phyloP scores from a whole-genome alignment of 176 grass and related monocot genomes.

The Guadua angustifolia region DNA sequence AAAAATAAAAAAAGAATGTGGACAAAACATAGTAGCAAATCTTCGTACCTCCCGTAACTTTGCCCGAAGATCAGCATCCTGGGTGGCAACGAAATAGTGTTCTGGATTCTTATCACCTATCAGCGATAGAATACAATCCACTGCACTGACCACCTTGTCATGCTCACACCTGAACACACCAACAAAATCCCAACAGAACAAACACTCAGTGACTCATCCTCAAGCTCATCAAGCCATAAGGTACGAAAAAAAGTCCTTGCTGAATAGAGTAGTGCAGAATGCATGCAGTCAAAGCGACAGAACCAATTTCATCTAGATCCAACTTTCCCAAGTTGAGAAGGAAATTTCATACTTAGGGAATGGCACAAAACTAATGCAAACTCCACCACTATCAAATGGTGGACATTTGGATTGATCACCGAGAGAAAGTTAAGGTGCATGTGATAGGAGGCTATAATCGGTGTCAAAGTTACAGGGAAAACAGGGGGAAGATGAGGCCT shows the following conservation, averaged over 20 bases:
- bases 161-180: constrained; percentile 68
- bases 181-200: constrained; percentile 19
- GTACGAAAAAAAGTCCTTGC: neutral
- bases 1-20: neutral
- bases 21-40: neutral
- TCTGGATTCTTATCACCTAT: constrained; percentile 68
- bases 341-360: too few relatives aligned
- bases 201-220: neutral
- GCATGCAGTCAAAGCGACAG: neutral
- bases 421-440: too few relatives aligned
- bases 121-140: constrained; percentile 63
- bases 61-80: constrained; percentile 64
- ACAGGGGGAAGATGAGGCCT: neutral
- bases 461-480: neutral
- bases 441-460: too few relatives aligned
- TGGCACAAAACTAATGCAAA: too few relatives aligned
- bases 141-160: constrained; percentile 71
- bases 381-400: too few relatives aligned
- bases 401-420: too few relatives aligned
- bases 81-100: constrained; percentile 79
- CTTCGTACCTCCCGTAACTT: constrained; percentile 60
- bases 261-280: neutral
- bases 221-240: neutral
- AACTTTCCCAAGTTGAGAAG: too few relatives aligned
- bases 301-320: too few relatives aligned